Base-by-base conservation (phyloP, 2,329 filamentous ascomycete genomes). In the Penicillium aurantiogriseum region DNA sequence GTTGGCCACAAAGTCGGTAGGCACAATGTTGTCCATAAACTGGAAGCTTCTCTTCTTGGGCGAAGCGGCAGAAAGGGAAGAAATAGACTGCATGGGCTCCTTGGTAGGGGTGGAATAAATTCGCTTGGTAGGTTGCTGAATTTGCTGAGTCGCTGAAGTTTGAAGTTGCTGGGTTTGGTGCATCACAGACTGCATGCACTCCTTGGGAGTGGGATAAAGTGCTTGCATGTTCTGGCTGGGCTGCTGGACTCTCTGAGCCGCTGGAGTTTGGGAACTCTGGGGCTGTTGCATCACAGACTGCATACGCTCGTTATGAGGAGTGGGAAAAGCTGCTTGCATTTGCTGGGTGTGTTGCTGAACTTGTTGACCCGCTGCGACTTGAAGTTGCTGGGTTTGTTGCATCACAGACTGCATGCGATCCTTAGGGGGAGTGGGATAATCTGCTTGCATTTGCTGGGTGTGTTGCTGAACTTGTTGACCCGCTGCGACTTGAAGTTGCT, bases 1-100 rank as follows among this genome's bases (percentile, higher is more conserved):
- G 36, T 70, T 69, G 38, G 62, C 56, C 17, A 64, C 58, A 40
- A 71, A 69, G 13, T 54, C 25, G 10, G 25, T 10, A 11, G 69
- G 64, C 5, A 61, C 52, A 8, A 50, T 49, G 17, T 56, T 54
- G 3, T 65, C 51, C 45, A 55, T 38, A 27, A 65, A 68, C 13
- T 56, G 42, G 23, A 63, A 61, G 1, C 27, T 33, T 31, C 57
- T 36, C 40, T 59, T 65, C 15, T n/a, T 49, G 3, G 58, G 21
- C 10, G 47, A 36, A 27, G 17, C 6, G 10, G 53, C 17, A 33
- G 38, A 43, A 17, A 29, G 36, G n/a, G 48, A 31, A 21, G 38
- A 43, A 27, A 39, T 15, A 48, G 45, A 48, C 21, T 51, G 48
- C 19, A 15, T 17, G 8, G 8, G 44, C 29, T 33, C 29, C 31